A percentile compares a stretch with the other conserved stretches of the same genome.
phyloP scores from a whole-genome alignment of 2,329 filamentous ascomycete species.

The Stemphylium beticola region DNA sequence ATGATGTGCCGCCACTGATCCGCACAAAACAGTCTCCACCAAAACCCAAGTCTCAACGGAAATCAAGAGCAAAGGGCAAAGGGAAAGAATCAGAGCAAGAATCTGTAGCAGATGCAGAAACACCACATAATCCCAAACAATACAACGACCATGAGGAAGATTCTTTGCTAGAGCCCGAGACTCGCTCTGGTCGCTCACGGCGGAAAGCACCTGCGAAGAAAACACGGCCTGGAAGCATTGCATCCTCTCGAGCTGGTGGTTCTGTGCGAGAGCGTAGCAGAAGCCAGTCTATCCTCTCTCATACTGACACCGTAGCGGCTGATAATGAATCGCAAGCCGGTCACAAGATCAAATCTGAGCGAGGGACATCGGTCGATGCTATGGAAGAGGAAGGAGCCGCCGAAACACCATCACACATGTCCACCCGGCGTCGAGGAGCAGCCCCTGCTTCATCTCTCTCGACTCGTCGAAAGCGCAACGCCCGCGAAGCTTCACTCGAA shows the following conservation, averaged over 20 bases:
- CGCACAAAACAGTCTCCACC: constrained; percentile 22
- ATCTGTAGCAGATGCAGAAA: constrained; percentile 14
- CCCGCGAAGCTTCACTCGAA: constrained; percentile 40
- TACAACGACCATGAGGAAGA: constrained; percentile 32
- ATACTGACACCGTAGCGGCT: constrained; percentile 50
- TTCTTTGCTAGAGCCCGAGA: constrained; percentile 30
- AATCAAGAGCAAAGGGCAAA: constrained; percentile 34
- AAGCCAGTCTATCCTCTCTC: constrained; percentile 57
- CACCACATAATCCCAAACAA: constrained; percentile 22
- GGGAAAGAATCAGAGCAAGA: constrained; percentile 32
- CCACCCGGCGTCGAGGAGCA: constrained; percentile 39
- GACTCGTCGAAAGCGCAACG: constrained; percentile 52
- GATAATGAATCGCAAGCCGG: constrained; percentile 50
- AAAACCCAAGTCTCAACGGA: constrained; percentile 34
- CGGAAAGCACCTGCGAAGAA: constrained; percentile 40
- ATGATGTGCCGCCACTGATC: constrained; percentile 31
- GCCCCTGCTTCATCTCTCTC: constrained; percentile 29
- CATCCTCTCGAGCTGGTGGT: constrained; percentile 55
- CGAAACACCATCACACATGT: constrained; percentile 39
- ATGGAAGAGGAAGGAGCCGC: constrained; percentile 45
- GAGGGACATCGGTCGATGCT: constrained; percentile 52
- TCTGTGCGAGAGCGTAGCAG: constrained; percentile 54
- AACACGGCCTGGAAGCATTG: constrained; percentile 49
- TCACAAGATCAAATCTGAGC: constrained; percentile 55
- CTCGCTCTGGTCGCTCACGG: constrained; percentile 38